phyloP scores from a whole-genome alignment of 192 early-diverging fungal species.

The Gaertneriomyces sp. region DNA sequence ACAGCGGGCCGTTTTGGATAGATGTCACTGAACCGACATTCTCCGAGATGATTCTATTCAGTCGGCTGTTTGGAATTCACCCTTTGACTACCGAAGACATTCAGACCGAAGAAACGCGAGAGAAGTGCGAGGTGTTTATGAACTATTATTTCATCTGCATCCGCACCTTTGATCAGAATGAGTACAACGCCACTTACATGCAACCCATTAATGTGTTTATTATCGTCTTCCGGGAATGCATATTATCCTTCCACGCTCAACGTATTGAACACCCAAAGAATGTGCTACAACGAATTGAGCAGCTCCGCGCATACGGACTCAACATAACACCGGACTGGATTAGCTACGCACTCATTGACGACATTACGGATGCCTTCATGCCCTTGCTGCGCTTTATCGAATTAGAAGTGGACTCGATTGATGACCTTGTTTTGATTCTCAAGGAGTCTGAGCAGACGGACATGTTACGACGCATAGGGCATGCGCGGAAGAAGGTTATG shows the following conservation, averaged over 20 bases:
- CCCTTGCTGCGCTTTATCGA: slow-evolving; percentile 84
- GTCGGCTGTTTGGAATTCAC: slow-evolving; percentile 74
- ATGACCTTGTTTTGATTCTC: slow-evolving; percentile 90
- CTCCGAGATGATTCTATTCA: slow-evolving; percentile 41
- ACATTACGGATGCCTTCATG: slow-evolving; percentile 89
- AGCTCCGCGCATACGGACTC: slow-evolving; percentile 78
- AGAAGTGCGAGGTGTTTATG: slow-evolving; percentile 90
- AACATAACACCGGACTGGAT: slow-evolving; percentile 93
- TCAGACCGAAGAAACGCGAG: slow-evolving; percentile 75
- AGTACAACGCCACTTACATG: slow-evolving; percentile 41
- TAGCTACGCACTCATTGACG: slow-evolving; percentile 92
- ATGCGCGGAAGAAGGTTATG: slow-evolving; percentile 69
- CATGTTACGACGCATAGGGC: slow-evolving; percentile 73
- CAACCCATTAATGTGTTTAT: slow-evolving; percentile 57
- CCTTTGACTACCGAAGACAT: slow-evolving; percentile 93
- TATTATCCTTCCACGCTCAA: slow-evolving; percentile 73
- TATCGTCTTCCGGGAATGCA: slow-evolving; percentile 53
- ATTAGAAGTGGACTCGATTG: slow-evolving; percentile 91
- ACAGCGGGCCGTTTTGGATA: slow-evolving; percentile 48
- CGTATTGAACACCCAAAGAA: slow-evolving; percentile 77
- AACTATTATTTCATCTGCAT: slow-evolving; percentile 94
- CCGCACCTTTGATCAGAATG: slow-evolving; percentile 49
- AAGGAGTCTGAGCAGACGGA: slow-evolving; percentile 79
- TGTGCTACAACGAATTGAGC: slow-evolving; percentile 79
- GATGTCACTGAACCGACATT: slow-evolving; percentile 45